Conservation (phyloP, 1,284 basidiomycete genomes). For the Ganoderma resinaceum region DNA sequence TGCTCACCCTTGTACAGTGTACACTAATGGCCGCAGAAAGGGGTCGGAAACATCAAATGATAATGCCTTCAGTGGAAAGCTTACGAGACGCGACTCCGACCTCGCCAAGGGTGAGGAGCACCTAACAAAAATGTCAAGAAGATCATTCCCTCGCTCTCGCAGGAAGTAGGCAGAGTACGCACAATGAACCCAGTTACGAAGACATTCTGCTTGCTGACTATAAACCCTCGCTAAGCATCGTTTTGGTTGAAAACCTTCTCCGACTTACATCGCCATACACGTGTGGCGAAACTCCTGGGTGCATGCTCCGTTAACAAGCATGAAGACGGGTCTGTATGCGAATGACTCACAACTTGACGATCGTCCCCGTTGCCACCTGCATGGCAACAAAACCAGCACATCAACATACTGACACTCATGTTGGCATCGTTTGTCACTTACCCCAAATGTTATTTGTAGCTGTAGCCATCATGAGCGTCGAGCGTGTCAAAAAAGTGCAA, state of each 20-base stretch:
- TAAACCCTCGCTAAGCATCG: neutral
- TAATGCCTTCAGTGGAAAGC: neutral
- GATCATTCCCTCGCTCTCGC: too few species aligned
- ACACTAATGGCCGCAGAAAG: constrained; percentile 37
- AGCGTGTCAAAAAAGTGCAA: neutral
- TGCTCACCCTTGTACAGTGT: constrained; percentile 56
- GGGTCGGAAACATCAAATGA: neutral
- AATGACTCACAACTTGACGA: constrained; percentile 66
- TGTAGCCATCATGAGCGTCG: constrained; percentile 34
- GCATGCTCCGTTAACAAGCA: constrained; percentile 5
- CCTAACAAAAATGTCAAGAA: constrained; percentile 38
- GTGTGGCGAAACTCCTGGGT: constrained; percentile 63
- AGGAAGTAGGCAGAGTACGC: constrained; percentile 35
- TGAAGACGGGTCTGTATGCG: neutral
- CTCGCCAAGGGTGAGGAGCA: constrained; percentile 54
- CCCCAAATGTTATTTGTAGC: constrained; percentile 65
- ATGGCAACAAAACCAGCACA: constrained; percentile 1
- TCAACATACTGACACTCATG: constrained; percentile 10
- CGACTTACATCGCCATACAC: constrained; percentile 73
- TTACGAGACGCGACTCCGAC: constrained; percentile 31
- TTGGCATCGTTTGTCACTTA: constrained; percentile 42
- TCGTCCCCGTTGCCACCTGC: constrained; percentile 62
- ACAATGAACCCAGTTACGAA: constrained; percentile 63
- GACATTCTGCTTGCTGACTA: constrained; percentile 68
- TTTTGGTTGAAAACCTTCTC: neutral